Evolutionary conservation across 345 rosid genomes (phyloP).

Genomic region (Citrus australasica): DNA sequence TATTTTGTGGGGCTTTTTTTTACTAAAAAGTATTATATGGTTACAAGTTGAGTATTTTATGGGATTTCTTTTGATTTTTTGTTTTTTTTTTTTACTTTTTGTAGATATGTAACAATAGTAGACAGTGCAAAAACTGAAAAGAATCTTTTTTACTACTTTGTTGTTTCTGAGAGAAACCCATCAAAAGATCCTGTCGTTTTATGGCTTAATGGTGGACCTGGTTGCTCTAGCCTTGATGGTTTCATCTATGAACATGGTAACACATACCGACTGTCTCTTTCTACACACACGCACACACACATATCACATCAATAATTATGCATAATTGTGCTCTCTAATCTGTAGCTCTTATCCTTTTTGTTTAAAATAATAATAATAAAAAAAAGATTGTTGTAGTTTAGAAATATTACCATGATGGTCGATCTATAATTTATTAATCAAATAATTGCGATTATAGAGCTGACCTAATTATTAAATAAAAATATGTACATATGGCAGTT

Average conservation of each 20-base stretch:
- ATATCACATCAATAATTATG: neutral
- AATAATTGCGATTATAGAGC: too few species aligned
- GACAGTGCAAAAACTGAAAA: constrained; percentile 8
- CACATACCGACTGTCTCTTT: too few species aligned
- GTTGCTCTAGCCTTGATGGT: constrained; percentile 49
- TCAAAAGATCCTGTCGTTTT: constrained; percentile 37
- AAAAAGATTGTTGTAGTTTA: too few species aligned
- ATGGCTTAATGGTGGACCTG: constrained; percentile 54
- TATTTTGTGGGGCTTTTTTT: neutral
- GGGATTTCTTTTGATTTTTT: neutral
- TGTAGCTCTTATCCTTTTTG: too few species aligned
- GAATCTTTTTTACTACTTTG: constrained; percentile 40
- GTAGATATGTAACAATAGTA: constrained; percentile 32
- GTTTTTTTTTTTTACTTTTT: neutral
- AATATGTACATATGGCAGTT: too few species aligned
- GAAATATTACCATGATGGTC: too few species aligned
- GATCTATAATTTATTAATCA: too few species aligned
- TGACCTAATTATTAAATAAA: too few species aligned
- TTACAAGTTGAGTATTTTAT: too few species aligned
- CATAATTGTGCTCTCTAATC: too few species aligned
- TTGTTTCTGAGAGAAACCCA: constrained; percentile 32
- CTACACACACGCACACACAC: neutral
- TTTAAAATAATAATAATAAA: too few species aligned
- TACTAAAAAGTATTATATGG: too few species aligned
- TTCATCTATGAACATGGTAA: constrained; percentile 47